These are phyloP conservation scores for Ramalina intermedia DNA, from an alignment of 495 filamentous ascomycete genomes.

Conservation along the genomic window DNA sequence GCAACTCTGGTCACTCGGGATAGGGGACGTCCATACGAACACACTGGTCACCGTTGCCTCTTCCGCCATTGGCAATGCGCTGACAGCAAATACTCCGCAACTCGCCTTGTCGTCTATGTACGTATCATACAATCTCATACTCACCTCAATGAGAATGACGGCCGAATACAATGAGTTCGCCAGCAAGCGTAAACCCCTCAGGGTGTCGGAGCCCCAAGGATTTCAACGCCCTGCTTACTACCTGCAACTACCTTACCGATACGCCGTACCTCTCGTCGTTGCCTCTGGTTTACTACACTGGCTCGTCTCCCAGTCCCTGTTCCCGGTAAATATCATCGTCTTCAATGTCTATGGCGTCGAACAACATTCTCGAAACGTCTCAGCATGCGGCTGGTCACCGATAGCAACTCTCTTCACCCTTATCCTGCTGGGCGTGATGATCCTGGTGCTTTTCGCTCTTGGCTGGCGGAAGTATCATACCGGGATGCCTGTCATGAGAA, in stretches of 20 bases:
- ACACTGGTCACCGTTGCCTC: neutral
- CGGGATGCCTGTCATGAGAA: constrained; percentile 19
- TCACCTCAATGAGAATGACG: constrained; percentile 23
- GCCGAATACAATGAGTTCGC: constrained; percentile 18
- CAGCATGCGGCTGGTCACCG: constrained; percentile 17
- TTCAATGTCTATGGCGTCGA: neutral
- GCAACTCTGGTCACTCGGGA: neutral
- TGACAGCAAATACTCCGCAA: constrained; percentile 28
- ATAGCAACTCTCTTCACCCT: constrained; percentile 16
- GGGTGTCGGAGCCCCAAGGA: constrained; percentile 22
- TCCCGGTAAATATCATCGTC: constrained; percentile 12
- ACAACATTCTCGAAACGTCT: neutral
- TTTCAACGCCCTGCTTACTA: constrained; percentile 26
- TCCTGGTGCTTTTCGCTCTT: constrained; percentile 7
- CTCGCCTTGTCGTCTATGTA: constrained; percentile 26
- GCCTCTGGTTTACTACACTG: constrained; percentile 21
- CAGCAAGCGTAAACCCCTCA: constrained; percentile 20
- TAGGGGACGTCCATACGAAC: neutral
- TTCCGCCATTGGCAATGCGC: constrained; percentile 12
- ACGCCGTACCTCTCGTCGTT: constrained; percentile 21
- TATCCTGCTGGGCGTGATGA: constrained; percentile 6
- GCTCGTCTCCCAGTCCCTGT: constrained; percentile 27
- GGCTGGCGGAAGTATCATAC: constrained; percentile 11
- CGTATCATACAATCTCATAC: constrained; percentile 20
- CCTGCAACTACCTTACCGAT: constrained; percentile 26